A percentile compares a stretch with the other conserved stretches of the same genome.
These are phyloP conservation scores for Phlebiopsis gigantea DNA, from an alignment of 768 basidiomycete species.

Conservation along the genomic window DNA sequence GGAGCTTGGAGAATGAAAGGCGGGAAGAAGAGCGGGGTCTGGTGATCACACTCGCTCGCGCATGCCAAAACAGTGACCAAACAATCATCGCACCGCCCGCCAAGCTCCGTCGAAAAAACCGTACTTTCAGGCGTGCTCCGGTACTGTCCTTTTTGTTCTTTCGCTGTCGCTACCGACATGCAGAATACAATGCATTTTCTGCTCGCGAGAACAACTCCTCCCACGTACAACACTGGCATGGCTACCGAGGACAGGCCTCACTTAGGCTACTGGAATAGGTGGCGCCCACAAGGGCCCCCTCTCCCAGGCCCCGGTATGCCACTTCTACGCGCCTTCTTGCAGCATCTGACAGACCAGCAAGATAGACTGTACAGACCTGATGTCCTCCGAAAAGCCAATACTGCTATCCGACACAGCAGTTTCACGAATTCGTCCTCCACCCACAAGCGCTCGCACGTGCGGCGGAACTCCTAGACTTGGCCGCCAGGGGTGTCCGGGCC, in stretches of 20 bases:
- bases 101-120: conserved; percentile 7
- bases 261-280: no score
- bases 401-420: background rate
- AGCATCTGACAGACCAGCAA: background rate
- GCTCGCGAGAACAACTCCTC: background rate
- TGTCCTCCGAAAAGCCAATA: background rate
- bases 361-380: background rate
- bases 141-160: background rate
- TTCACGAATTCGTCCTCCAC: background rate
- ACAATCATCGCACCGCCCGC: conserved; percentile 4
- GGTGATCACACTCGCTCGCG: conserved; percentile 9
- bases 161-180: background rate
- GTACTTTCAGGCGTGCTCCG: background rate
- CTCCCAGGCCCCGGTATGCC: background rate
- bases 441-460: background rate
- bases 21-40: conserved; percentile 15
- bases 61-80: conserved; percentile 8
- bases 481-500: background rate
- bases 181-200: background rate
- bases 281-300: background rate
- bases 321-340: background rate
- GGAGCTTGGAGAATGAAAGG: conserved; percentile 2
- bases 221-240: background rate
- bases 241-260: background rate
- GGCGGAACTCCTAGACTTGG: background rate